These are phyloP conservation scores for Suillus subluteus DNA, from an alignment of 768 basidiomycete genomes.

Conservation along the genomic window DNA sequence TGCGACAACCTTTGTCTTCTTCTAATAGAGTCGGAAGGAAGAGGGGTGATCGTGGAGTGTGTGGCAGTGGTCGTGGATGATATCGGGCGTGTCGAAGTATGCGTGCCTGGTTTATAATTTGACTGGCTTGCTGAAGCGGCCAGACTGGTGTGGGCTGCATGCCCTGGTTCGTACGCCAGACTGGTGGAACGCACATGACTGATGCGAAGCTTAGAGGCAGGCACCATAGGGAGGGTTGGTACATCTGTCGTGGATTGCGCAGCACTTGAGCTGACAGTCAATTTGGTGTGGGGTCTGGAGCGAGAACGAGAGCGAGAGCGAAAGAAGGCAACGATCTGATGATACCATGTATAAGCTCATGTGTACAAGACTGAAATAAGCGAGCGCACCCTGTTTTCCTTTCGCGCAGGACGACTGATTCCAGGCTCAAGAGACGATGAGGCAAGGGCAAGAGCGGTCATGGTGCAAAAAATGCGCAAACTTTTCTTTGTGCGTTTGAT, in stretches of 20 bases:
- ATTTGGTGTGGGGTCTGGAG: conserved; percentile 35
- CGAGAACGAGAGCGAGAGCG: conserved; percentile 62
- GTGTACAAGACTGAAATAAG: neutral
- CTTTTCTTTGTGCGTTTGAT: conserved; percentile 14
- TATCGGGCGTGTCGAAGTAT: conserved; percentile 61
- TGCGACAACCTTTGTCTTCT: conserved; percentile 22
- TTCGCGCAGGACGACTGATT: conserved; percentile 21
- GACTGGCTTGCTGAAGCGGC: conserved; percentile 23
- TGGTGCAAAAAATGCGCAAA: conserved; percentile 10
- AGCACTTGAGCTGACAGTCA: conserved; percentile 9
- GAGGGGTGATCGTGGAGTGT: conserved; percentile 62
- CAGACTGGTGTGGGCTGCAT: conserved; percentile 14
- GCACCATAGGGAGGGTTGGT: conserved; percentile 20
- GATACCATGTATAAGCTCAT: neutral
- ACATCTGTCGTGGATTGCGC: conserved; percentile 14
- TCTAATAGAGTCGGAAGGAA: conserved; percentile 46
- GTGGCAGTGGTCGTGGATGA: conserved; percentile 68
- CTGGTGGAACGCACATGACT: conserved; percentile 21
- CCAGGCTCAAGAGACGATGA: conserved; percentile 11
- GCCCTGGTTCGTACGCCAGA: conserved; percentile 10
- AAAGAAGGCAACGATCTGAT: conserved; percentile 63
- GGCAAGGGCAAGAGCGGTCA: conserved; percentile 15
- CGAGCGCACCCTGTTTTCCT: conserved; percentile 50
- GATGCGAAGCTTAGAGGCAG: conserved; percentile 10
- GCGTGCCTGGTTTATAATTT: conserved; percentile 43